Evolutionary conservation across 495 filamentous ascomycete genomes (phyloP), one percentile per base, ranked within the genome.

Genomic region (Penicillium dipodomyicola): DNA sequence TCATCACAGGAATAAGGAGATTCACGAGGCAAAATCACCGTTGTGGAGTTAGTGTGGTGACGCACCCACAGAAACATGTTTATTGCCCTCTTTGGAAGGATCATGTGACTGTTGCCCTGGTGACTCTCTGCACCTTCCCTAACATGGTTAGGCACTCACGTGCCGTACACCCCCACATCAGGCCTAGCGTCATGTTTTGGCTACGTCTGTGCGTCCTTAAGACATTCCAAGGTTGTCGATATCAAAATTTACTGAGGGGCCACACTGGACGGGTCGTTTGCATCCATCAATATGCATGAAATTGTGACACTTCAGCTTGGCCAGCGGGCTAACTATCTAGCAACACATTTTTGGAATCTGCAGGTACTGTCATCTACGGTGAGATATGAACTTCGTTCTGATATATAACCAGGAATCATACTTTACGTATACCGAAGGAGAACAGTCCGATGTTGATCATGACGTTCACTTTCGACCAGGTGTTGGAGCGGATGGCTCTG

Each of bases 321-420:
- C 39, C 90, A 96, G 63, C 85, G 87, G 67, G 89, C 87, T 64
- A 99, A 99, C 74, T 96, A 97, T 64, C 70, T 97, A 27, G 92
- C 87, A n/a, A 96, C 90, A 0, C 94, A 99, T 76, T 97, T 96
- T 69, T 99, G 95, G 95, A 99, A 99, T 64, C 80, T 91, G 27
- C 93, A 97, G 78, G 86, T 89, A 76, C 14, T 49, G 61, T 49
- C 14, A 23, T 12, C 19, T 8, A 8, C 22, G 12, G 25, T 45
- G 12, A 11, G 3, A 41, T 56, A 33, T 23, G 27, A 47, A 32
- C 11, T 53, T 55, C 27, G 23, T 14, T 63, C 60, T 76, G 43
- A 64, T 54, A 40, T 57, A 37, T 49, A 17, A 45, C 39, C 56
- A 69, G 90, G 95, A 98, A 78, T 96, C 93, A 11, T 98, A 98